Percentiles rank a stretch among this genome's conserved stretches.
Conservation (phyloP, 139 green algal genomes). For the Volvox africanus region DNA sequence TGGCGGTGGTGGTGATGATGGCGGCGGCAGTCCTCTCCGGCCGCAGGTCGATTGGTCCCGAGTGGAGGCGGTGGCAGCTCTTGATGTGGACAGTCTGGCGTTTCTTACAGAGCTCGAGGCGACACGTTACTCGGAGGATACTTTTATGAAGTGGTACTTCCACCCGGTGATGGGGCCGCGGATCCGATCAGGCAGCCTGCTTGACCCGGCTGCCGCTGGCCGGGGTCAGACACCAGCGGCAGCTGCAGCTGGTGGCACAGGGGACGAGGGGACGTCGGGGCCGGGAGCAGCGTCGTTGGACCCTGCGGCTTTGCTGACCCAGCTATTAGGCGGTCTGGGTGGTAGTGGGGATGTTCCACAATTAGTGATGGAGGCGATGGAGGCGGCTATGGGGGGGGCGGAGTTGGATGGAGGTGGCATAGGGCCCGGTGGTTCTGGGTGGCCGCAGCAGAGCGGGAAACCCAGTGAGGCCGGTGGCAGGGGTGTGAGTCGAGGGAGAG, state of each 20-base stretch:
- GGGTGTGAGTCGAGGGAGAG: background rate
- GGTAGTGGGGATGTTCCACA: background rate
- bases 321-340: background rate
- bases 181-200: conserved; percentile 3
- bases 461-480: background rate
- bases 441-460: background rate
- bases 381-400: conserved; percentile 3
- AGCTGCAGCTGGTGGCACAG: background rate
- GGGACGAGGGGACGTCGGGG: background rate
- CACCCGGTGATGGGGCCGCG: conserved; percentile 43
- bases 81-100: background rate
- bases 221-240: too few relatives aligned
- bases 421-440: background rate
- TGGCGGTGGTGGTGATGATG: background rate
- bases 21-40: background rate
- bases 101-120: conserved; percentile 40
- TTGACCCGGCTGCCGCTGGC: background rate
- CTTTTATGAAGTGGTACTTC: conserved; percentile 46
- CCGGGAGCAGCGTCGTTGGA: background rate
- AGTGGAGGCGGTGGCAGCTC: conserved; percentile 6
- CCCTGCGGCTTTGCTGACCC: background rate
- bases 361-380: conserved; percentile 9
- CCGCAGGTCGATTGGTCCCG: conserved; percentile 1
- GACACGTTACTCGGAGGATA: background rate
- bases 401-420: background rate